Evolutionary conservation across 1,284 basidiomycete genomes (phyloP), one percentile per base, ranked within the genome.

Genomic region (Singerocomus rubriflavus): DNA sequence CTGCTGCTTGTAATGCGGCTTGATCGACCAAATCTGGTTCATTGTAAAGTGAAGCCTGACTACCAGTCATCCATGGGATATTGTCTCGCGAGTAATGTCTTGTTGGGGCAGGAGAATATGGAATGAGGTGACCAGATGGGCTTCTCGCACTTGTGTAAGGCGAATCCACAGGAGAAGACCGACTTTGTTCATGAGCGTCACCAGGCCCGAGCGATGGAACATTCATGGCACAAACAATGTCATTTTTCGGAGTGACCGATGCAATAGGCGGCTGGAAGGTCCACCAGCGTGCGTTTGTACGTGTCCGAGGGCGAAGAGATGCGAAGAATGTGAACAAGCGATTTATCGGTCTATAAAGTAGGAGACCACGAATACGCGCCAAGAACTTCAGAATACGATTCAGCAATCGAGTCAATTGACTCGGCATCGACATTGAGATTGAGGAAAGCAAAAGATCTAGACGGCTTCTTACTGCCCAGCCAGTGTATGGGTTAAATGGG

Each of bases 111-210:
- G 53, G 57, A 14, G 63, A 42, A 33, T 42, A 35, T 16, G 60
- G 57, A 4, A 29, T 4, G 21, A 68, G 62, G 21, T 65, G 63
- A 29, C 62, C 64, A 37, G 62, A 63, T 13, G 49, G 51, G 11
- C 65, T 61, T 41, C 62, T 62, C 34, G 42, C 34, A 44, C 13
- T 54, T 12, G 30, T 53, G 6, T 59, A 67, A 16, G 55, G 57
- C n/a, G 37, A 46, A 29, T 64, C 62, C 12, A 43, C 42, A 0
- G 51, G 48, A 33, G 65, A 61, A 43, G 37, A 36, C 4, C 31
- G 41, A 26, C 27, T 30, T 30, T 12, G 25, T 35, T 46, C 53
- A 4, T 48, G 12, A n/a, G 25, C 12, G 27, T 56, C 41, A 29
- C 48, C 46, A 4, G 25, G 36, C 13, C 27, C 46, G 1, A 27